Conservation (phyloP, 306 rosid species). For the Acacia confusa region DNA sequence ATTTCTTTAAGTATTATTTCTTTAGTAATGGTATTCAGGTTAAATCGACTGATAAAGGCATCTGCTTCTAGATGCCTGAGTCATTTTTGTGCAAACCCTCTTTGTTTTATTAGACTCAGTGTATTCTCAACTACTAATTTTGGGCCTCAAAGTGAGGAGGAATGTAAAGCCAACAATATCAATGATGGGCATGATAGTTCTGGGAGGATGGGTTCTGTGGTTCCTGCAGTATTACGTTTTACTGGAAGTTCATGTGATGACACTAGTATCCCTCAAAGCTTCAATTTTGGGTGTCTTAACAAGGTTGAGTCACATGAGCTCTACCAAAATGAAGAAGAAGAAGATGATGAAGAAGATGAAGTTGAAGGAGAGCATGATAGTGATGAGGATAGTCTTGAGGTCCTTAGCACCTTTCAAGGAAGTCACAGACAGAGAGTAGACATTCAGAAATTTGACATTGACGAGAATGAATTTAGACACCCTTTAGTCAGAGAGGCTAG, state of each 20-base stretch:
- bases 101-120: constrained; percentile 11
- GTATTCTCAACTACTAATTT: constrained; percentile 29
- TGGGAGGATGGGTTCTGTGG: constrained; percentile 39
- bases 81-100: constrained; percentile 30
- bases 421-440: constrained; percentile 25
- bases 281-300: constrained; percentile 19
- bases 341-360: constrained; percentile 20
- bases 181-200: constrained; percentile 29
- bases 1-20: neutral
- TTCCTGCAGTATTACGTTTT: constrained; percentile 33
- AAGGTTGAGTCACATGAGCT: constrained; percentile 17
- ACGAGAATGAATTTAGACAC: constrained; percentile 61
- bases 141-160: constrained; percentile 28
- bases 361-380: neutral
- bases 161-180: constrained; percentile 17
- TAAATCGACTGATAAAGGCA: constrained; percentile 25
- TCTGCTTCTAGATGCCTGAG: constrained; percentile 20
- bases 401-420: constrained; percentile 34
- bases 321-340: constrained; percentile 34
- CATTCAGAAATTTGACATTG: constrained; percentile 49
- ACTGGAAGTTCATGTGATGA: constrained; percentile 33
- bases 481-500: constrained; percentile 73
- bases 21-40: constrained; percentile 29
- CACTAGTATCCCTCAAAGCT: constrained; percentile 6
- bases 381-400: constrained; percentile 45